Evolutionary conservation across 495 filamentous ascomycete species (phyloP), one percentile per base, ranked within the genome.

Genomic region (Lindgomyces ingoldianus): DNA sequence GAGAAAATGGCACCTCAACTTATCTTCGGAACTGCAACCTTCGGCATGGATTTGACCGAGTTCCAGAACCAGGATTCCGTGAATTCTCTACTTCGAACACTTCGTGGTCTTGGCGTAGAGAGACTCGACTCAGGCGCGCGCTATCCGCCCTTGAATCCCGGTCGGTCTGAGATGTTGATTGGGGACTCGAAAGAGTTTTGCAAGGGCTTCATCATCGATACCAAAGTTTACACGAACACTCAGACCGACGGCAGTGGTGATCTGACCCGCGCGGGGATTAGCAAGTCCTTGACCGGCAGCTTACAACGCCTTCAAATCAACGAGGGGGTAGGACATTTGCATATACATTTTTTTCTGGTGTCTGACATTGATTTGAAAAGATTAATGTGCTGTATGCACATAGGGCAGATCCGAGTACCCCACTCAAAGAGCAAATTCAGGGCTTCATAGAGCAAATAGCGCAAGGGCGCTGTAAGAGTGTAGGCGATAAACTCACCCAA

Each of bases 61-160:
- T 19, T 44, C 29, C 21, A 19, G 25, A 56, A 19, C 30, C 10
- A 27, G 25, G 27, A 27, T 18, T 41, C 29, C 25, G 29, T 39
- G 4, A 21, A 33, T 39, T 21, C 52, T n/a, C 52, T 56, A 19
- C 36, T 54, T 30, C 24, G 16, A 22, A 56, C 52, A 22, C 36
- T 56, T 12, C 29, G n/a, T 21, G n/a, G 26, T 18, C 63, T 77
- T 14, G 73, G 71, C 10, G 74, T 81, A 54, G 42, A 47, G 2
- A 69, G 72, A 9, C 68, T 83, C 11, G 80, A 83, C 48, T 76
- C 78, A 0, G 80, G 74, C 3, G 75, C 77, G 24, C 74, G 77
- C 18, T 83, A 83, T 60, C 76, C 80, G 26, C 78, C 79, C 21
- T 50, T 68, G 1, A 74, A 72, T 19, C 73, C 76, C 8, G 80